Conservation (phyloP, 1,284 basidiomycete species). For the Ceratobasidium sp. region DNA sequence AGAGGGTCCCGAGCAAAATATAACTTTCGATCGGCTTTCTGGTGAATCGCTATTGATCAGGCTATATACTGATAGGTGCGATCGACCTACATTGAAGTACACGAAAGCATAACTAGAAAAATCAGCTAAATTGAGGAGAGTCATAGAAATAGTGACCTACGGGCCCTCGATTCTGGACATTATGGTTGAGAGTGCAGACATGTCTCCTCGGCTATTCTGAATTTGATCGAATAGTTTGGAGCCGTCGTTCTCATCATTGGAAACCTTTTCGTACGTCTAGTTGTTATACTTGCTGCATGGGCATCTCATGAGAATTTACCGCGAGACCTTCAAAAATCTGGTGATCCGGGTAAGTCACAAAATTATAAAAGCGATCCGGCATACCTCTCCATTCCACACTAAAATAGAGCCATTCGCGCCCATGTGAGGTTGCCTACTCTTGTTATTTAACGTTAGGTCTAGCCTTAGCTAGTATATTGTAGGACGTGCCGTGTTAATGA, state of each 20-base stretch:
- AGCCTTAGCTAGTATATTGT: neutral
- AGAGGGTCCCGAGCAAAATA: constrained; percentile 91
- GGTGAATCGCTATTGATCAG: constrained; percentile 43
- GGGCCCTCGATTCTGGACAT: constrained; percentile 85
- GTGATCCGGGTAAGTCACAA: constrained; percentile 3
- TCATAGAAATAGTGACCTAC: constrained; percentile 64
- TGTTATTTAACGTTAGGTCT: neutral
- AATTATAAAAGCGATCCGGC: constrained; percentile 51
- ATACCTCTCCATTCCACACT: constrained; percentile 93
- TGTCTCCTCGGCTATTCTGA: constrained; percentile 57
- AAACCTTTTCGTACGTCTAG: constrained; percentile 38
- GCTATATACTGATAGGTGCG: neutral
- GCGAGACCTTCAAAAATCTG: constrained; percentile 84
- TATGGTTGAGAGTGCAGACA: constrained; percentile 60
- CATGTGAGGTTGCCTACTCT: constrained; percentile 74
- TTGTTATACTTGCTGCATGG: neutral
- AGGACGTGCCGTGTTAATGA: constrained; percentile 20
- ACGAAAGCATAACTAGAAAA: constrained; percentile 81
- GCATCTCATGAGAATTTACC: constrained; percentile 58
- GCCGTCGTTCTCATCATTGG: constrained; percentile 83
- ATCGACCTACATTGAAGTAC: constrained; percentile 72
- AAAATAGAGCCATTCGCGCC: constrained; percentile 69
- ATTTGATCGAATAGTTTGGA: constrained; percentile 71
- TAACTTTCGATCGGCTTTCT: constrained; percentile 64
- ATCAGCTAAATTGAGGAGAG: constrained; percentile 39